Base-by-base conservation (phyloP, 2,329 filamentous ascomycete species). In the Fusarium falciforme region DNA sequence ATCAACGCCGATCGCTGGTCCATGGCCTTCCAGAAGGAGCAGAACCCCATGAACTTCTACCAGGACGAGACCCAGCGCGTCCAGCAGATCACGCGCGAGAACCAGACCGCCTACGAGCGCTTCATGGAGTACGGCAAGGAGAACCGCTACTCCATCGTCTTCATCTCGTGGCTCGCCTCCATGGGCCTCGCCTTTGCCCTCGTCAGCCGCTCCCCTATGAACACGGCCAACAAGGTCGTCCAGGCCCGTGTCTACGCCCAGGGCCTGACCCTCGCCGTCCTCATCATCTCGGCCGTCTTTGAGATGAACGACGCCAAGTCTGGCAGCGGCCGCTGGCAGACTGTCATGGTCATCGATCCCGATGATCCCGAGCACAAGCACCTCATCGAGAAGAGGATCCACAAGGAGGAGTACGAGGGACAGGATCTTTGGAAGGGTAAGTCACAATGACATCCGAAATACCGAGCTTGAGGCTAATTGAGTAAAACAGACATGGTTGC, bases 191-290 rank as follows among this genome's bases (percentile, higher is more conserved):
- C 94, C 6, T 89, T 96, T 75, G 90, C 87, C 64, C 82, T 97
- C 33, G 94, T 98, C 73, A 91, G 93, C 79, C 90, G 94, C 72
- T 94, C 94, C 82, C 91, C 89, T 74, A 87, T 97, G 55, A 90
- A 89, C 59, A 92, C 91, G 3, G 85, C 89, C 70, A 95, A 98
- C 87, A 98, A 98, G 88, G 86, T 98, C 25, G 95, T 98, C 17
- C 95, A 98, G 88, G 95, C 95, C 27, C 92, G 95, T 89, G 93
- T 98, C 74, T 98, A 98, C 84, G 95, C 95, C 5, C 95, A 98
- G 86, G 94, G 93, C 7, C 86, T 97, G 77, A 97, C 95, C 6
- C 87, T 98, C 55, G 93, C 92, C 73, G 94, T 98, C 61, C 87
- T 98, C 66, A 89, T 97, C 80, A 91, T 94, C 66, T 93, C 91